A percentile compares a stretch with the other conserved stretches of the same genome.
Conservation (phyloP, 2,329 filamentous ascomycete species). For the Talaromyces sp. region DNA sequence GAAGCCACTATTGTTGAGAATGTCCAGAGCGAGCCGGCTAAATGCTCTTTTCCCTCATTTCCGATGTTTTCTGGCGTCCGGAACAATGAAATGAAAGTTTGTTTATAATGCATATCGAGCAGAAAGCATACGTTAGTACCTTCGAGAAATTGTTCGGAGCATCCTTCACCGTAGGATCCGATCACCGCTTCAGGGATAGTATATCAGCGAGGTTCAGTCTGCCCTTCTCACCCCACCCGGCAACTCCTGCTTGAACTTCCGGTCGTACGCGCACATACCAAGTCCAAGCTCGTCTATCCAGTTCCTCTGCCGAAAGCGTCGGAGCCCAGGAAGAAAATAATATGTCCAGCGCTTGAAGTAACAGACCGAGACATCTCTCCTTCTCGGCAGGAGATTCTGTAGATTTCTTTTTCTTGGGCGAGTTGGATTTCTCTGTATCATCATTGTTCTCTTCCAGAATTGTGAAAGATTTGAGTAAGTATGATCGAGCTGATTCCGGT, state of each 20-base stretch:
- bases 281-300: conserved; percentile 70
- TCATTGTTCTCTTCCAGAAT: conserved; percentile 14
- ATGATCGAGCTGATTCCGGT: conserved; percentile 62
- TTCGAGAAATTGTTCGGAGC: not conserved
- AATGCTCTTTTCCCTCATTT: not conserved
- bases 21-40: not conserved
- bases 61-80: not conserved
- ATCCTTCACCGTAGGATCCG: not conserved
- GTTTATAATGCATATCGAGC: not conserved
- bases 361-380: conserved; percentile 61
- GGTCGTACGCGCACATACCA: conserved; percentile 78
- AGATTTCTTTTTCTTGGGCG: conserved; percentile 44
- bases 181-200: conserved; percentile 33
- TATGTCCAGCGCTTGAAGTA: conserved; percentile 67
- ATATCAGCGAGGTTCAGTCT: conserved; percentile 62
- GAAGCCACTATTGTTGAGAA: conserved; percentile 6
- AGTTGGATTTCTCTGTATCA: conserved; percentile 14
- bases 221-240: conserved; percentile 81
- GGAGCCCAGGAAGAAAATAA: conserved; percentile 69
- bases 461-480: conserved; percentile 49
- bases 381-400: conserved; percentile 55
- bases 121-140: not conserved
- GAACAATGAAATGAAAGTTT: not conserved
- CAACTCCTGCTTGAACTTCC: conserved; percentile 65
- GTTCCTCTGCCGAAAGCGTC: conserved; percentile 58